A percentile compares a stretch with the other conserved stretches of the same genome.
phyloP scores from a whole-genome alignment of 208 protist species.

The Porcisia hertigi region DNA sequence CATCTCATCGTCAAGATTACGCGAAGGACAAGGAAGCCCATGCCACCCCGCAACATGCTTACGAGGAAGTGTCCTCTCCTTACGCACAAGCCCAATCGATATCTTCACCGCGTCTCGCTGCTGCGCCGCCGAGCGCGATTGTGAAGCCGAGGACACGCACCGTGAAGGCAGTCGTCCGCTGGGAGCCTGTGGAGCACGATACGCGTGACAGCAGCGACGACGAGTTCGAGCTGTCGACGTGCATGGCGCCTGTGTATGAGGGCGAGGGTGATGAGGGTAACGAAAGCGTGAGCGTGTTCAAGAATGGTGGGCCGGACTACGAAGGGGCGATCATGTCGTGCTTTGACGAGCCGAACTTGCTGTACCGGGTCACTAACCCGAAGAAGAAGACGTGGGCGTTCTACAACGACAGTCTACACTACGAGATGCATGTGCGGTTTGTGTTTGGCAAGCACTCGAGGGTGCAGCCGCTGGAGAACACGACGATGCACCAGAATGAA shows the following conservation, averaged over 20 bases:
- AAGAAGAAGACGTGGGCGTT: constrained; percentile 76
- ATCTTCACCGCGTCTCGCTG: background rate
- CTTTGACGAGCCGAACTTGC: constrained; percentile 75
- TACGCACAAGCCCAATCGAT: background rate
- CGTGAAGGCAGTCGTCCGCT: constrained; percentile 40
- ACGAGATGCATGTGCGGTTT: constrained; percentile 78
- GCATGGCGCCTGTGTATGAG: constrained; percentile 38
- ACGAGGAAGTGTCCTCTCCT: background rate
- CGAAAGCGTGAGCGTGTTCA: constrained; percentile 33
- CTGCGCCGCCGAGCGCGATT: constrained; percentile 7
- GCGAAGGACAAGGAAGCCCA: background rate
- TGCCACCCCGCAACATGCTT: background rate
- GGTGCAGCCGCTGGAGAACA: constrained; percentile 52
- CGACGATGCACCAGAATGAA: constrained; percentile 44
- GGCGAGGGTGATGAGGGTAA: constrained; percentile 34
- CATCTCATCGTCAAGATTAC: background rate
- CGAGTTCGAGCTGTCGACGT: constrained; percentile 69
- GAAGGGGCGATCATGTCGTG: constrained; percentile 64
- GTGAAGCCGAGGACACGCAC: constrained; percentile 49
- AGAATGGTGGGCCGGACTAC: constrained; percentile 66
- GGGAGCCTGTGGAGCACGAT: constrained; percentile 60
- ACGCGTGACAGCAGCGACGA: constrained; percentile 58
- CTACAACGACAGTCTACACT: constrained; percentile 76
- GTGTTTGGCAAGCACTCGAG: constrained; percentile 70
- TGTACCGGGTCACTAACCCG: constrained; percentile 73